These are phyloP conservation scores for Calendula officinalis DNA, from an alignment of 129 eudicot genomes.

Conservation along the genomic window DNA sequence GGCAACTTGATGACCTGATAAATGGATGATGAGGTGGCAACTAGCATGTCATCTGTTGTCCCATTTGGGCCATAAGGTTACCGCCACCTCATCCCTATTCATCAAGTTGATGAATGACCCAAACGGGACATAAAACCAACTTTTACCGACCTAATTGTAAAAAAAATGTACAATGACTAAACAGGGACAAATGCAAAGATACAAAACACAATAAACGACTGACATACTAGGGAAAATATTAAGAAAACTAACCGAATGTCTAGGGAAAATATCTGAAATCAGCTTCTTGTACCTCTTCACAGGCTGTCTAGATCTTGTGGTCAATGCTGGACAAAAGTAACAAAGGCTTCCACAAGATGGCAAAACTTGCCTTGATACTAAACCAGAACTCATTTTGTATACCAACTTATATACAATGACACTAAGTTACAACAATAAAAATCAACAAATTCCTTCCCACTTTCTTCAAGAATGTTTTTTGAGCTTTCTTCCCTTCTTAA, in stretches of 20 bases:
- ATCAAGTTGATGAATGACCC: no score
- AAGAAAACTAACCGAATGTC: slow-evolving; percentile 59
- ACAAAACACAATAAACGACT: slow-evolving; percentile 7
- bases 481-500: slow-evolving; percentile 57
- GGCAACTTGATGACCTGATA: no score
- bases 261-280: slow-evolving; percentile 87
- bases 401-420: slow-evolving; percentile 2
- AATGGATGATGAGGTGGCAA: no score
- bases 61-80: no score
- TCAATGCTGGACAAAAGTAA: slow-evolving; percentile 77
- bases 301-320: slow-evolving; percentile 95
- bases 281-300: slow-evolving; percentile 98
- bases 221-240: background rate
- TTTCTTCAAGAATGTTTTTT: slow-evolving; percentile 17
- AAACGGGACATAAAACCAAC: no score
- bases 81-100: no score
- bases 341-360: slow-evolving; percentile 85
- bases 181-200: no score
- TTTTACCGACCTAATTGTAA: no score
- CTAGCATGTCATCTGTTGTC: no score
- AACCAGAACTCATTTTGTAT: slow-evolving; percentile 69
- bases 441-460: slow-evolving; percentile 17
- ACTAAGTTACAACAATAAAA: slow-evolving; percentile 17
- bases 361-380: slow-evolving; percentile 88
- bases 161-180: no score